These are phyloP conservation scores for Apostasia ramifera DNA, from an alignment of 106 monocot species.

Conservation along the genomic window DNA sequence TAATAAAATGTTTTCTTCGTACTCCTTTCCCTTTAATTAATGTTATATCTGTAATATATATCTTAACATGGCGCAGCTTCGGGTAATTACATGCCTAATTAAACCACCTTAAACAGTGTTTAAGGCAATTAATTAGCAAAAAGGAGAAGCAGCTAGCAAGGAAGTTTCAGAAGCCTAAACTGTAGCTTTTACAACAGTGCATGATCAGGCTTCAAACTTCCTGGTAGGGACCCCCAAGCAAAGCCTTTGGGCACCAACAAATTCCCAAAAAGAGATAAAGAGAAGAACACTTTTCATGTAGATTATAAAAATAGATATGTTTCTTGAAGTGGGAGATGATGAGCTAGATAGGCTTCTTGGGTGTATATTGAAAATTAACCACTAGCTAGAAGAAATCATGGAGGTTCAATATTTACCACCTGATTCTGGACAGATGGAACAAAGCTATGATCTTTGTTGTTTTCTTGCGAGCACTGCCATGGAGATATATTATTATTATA, in stretches of 20 bases:
- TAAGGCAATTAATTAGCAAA: not conserved
- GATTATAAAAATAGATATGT: conserved; percentile 14
- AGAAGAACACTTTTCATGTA: conserved; percentile 19
- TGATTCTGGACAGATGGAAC: conserved; percentile 52
- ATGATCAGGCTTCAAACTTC: conserved; percentile 4
- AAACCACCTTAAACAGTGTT: too few species aligned
- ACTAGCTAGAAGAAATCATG: conserved; percentile 28
- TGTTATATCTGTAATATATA: conserved; percentile 14
- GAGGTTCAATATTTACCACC: conserved; percentile 16
- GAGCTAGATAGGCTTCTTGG: conserved; percentile 8
- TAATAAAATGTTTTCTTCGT: conserved; percentile 11
- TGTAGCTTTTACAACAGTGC: conserved; percentile 1
- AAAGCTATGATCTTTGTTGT: conserved; percentile 38
- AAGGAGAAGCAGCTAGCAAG: conserved; percentile 14
- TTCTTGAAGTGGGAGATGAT: conserved; percentile 16
- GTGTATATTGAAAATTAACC: conserved; percentile 5
- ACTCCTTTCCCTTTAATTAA: conserved; percentile 21
- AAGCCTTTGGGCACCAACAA: conserved; percentile 15
- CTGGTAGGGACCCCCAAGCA: conserved; percentile 8
- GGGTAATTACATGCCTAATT: conserved; percentile 25
- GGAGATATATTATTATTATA: conserved; percentile 15
- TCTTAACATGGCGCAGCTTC: conserved; percentile 28
- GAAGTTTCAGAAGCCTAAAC: conserved; percentile 27
- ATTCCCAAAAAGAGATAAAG: conserved; percentile 19
- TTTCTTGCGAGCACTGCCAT: conserved; percentile 53